Base-by-base conservation (phyloP, 306 rosid genomes). In the Trichosanthes cucumerina region DNA sequence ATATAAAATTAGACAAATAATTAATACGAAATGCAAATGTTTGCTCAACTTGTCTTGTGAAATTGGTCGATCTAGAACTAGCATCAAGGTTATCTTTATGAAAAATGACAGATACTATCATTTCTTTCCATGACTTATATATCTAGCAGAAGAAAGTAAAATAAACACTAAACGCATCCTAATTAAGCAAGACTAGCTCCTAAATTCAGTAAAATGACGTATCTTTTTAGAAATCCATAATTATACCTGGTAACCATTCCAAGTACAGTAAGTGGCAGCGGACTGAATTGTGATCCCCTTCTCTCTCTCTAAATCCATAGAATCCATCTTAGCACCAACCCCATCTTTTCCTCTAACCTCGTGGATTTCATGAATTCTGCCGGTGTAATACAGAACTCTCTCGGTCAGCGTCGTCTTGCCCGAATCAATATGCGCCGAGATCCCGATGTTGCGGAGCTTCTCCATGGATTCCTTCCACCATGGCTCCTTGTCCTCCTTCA, bases 331-430 rank as follows among this genome's bases (percentile, higher is more conserved):
- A 3, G 99, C 97, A 26, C 99, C 99, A 6, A 92, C 97, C 1
- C 99, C 99, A 28, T 95, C 99, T 62, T 89, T 88, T 3, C 97
- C 99, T 70, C 97, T 83, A 50, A 92, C 99, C 87, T 92, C 97
- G 28, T 92, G 99, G 79, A 95, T 95, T 88, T 92, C 99, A 26
- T 95, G 99, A 80, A 92, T 95, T 86, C 88, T 88, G 4, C 99
- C 97, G 0, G 99, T 92, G 85, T 95, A 95, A 71, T 21, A 95
- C 39, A 95, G 87, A 2, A 95, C 81, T 52, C 99, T 85, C 86
- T 92, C 99, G 13, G 97, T 95, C 81, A 95, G 87, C n/a, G 99
- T 92, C 28, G 99, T 95, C 91, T 95, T 95, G 18, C 97, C 99
- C 71, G 99, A 95, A 83, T 95, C 99, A 21, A 95, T 95, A 50